These are phyloP conservation scores for Cercospora sp. DNA, from an alignment of 2,329 filamentous ascomycete species.

Conservation along the genomic window DNA sequence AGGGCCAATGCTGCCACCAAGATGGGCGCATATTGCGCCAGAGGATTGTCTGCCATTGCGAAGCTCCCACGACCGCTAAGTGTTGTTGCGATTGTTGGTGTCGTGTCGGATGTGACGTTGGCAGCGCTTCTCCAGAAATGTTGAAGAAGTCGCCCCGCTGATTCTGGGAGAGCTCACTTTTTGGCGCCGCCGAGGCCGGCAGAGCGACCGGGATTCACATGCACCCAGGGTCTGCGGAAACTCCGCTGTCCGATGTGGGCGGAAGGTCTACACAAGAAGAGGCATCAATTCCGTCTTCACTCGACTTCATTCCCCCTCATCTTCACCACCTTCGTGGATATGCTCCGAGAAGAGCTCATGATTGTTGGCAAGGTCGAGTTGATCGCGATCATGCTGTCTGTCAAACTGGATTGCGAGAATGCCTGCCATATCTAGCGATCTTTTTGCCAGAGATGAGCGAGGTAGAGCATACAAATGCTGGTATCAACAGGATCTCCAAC, in stretches of 20 bases:
- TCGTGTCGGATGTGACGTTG: neutral
- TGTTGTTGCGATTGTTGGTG: neutral
- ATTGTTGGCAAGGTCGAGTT: too few species aligned
- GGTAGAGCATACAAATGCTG: too few species aligned
- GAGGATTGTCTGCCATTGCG: constrained; percentile 14
- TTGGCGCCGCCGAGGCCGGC: constrained; percentile 2
- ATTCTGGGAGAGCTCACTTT: constrained; percentile 1
- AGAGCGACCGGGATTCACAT: neutral
- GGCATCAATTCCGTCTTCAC: constrained; percentile 12
- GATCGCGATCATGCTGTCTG: neutral
- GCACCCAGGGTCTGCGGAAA: neutral
- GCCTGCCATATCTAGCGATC: too few species aligned
- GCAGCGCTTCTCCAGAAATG: neutral
- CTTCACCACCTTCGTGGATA: neutral
- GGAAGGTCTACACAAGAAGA: constrained; percentile 1
- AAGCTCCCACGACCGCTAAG: neutral
- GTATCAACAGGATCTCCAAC: too few species aligned
- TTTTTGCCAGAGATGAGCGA: too few species aligned
- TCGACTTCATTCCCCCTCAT: neutral
- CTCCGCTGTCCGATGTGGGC: neutral
- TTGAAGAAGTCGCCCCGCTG: constrained; percentile 4
- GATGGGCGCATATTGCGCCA: constrained; percentile 17
- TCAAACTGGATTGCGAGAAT: neutral
- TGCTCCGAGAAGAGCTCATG: neutral
- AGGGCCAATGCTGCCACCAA: constrained; percentile 20